These are phyloP conservation scores for Aotearoamyces nothofagi DNA, from an alignment of 2,329 filamentous ascomycete genomes.

Conservation along the genomic window DNA sequence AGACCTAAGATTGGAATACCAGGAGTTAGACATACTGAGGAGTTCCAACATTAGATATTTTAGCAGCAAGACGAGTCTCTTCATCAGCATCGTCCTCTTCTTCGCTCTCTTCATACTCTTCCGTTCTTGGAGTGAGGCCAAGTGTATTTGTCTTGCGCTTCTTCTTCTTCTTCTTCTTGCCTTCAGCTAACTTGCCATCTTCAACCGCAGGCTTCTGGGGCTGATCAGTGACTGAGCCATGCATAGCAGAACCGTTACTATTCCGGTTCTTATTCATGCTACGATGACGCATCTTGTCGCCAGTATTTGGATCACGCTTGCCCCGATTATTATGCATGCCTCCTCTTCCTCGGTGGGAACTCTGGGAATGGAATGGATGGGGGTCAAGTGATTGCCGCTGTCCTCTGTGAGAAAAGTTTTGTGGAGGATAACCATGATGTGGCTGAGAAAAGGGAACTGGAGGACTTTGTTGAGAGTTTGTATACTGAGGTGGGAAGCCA, in stretches of 20 bases:
- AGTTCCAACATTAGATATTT: constrained; percentile 18
- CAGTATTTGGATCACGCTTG: constrained; percentile 22
- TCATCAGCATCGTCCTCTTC: constrained; percentile 60
- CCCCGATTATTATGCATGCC: constrained; percentile 20
- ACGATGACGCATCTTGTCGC: constrained; percentile 18
- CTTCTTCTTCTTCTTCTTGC: constrained; percentile 40
- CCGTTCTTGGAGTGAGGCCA: constrained; percentile 44
- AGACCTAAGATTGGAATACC: no score
- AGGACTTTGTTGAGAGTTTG: constrained; percentile 17
- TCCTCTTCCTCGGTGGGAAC: constrained; percentile 23
- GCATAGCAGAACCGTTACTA: constrained; percentile 9
- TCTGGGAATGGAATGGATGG: constrained; percentile 20
- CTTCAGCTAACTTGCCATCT: constrained; percentile 18
- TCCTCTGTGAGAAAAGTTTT: constrained; percentile 18
- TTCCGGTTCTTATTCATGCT: constrained; percentile 1
- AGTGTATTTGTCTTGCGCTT: constrained; percentile 58
- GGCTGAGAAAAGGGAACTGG: constrained; percentile 18
- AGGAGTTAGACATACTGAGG: constrained; percentile 23
- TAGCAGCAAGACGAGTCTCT: constrained; percentile 22
- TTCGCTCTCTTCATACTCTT: constrained; percentile 39
- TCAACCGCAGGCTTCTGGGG: constrained; percentile 35
- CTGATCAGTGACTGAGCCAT: constrained; percentile 17
- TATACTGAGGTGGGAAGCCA: constrained; percentile 23
- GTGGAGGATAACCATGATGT: constrained; percentile 24
- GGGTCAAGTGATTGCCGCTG: constrained; percentile 20